Evolutionary conservation across 257 asterid species (phyloP), one percentile per base, ranked within the genome.

Genomic region (Solanum clarkiae): DNA sequence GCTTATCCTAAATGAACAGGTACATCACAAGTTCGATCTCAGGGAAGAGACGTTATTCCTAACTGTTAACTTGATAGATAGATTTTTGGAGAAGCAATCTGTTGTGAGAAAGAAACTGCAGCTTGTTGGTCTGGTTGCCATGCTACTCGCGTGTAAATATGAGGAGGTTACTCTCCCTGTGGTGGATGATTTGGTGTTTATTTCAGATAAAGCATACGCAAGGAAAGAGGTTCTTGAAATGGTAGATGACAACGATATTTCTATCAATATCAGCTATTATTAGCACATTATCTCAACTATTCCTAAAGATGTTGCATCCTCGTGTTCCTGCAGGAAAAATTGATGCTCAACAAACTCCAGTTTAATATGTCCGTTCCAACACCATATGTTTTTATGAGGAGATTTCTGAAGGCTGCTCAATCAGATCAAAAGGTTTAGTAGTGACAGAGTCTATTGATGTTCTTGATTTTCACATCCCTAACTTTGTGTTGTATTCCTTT

Each of bases 351-450:
- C 87, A 90, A 93, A 13, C 83, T 95, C 86, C 97, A 93, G 84
- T 95, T 94, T 83, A 93, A 93, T 66, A 93, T 95, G 95, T 94
- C 99, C 1, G 91, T 94, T 8, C 99, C 99, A 20, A 95, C 99
- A 26, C 90, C 95, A 18, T 95, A 92, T 85, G 99, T 94, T 57
- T 95, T 94, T 90, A 81, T 94, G 92, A 94, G 83, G 85, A 86
- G 99, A 86, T 94, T 92, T 90, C 97, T 94, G 83, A 94, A 94
- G 90, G 98, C 97, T 44, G 98, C 99, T 86, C 95, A 93, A 87
- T 92, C 96, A 8, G 98, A 95, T 86, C 84, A 70, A 84, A 95
- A 92, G 95, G 98, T 94, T 32, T 49, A 22, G 87, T 40, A 8
- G 15, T 63, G 4, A 29, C 75, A 20, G 7, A 24, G 26, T 70